phyloP scores from a whole-genome alignment of 2,329 filamentous ascomycete species.

The Fusarium vanettenii region DNA sequence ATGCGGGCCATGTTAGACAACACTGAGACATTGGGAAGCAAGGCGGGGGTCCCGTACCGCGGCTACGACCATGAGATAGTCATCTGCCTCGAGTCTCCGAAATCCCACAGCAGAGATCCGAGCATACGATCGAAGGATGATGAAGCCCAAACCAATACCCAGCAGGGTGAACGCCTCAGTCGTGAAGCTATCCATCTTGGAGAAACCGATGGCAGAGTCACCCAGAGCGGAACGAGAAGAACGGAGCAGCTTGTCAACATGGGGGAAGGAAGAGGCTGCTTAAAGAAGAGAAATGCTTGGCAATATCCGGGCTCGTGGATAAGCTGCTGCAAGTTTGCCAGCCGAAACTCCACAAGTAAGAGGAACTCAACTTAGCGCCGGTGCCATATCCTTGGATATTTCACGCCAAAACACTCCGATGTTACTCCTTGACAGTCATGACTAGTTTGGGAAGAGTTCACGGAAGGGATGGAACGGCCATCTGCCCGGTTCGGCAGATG shows the following conservation, averaged over 20 bases:
- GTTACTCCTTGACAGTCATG: neutral
- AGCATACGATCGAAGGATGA: slow-evolving; percentile 50
- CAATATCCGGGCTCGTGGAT: neutral
- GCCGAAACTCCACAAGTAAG: neutral
- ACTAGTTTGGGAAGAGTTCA: neutral
- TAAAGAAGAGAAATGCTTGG: neutral
- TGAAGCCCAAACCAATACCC: slow-evolving; percentile 48
- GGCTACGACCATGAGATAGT: slow-evolving; percentile 50
- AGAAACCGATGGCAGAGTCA: neutral
- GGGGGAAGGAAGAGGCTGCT: neutral
- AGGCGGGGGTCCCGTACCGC: slow-evolving; percentile 49
- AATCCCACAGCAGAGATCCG: slow-evolving; percentile 49
- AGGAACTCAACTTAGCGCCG: neutral
- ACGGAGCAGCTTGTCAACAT: neutral
- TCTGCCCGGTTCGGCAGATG: neutral
- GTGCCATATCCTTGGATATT: neutral
- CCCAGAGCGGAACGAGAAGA: neutral
- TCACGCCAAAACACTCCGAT: neutral
- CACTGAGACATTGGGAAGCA: slow-evolving; percentile 58
- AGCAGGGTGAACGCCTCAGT: slow-evolving; percentile 52
- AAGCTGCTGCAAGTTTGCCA: neutral
- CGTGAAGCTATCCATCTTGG: slow-evolving; percentile 38
- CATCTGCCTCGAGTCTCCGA: slow-evolving; percentile 48
- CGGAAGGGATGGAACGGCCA: neutral
- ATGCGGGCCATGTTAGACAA: neutral